Evolutionary conservation across 805 yeast genomes (phyloP).

Genomic region (Starmerella apis): DNA sequence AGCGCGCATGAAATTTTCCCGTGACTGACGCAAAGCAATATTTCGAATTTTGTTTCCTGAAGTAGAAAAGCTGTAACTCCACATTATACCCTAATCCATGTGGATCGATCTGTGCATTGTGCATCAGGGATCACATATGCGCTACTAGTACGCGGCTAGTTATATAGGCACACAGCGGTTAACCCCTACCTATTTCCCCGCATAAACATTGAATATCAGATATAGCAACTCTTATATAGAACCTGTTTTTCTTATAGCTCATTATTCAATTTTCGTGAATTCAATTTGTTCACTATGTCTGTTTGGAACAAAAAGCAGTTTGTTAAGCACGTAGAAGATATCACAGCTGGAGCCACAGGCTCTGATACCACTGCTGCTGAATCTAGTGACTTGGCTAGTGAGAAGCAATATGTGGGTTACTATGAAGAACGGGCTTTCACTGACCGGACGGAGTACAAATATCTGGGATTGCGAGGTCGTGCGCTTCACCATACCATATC

Average conservation of each 20-base stretch:
- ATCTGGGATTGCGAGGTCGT: slow-evolving; percentile 13
- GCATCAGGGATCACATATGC: too few species aligned
- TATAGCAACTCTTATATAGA: not conserved
- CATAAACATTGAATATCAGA: not conserved
- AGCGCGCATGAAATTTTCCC: too few species aligned
- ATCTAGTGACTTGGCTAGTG: not conserved
- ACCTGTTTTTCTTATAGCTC: not conserved
- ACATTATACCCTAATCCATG: not conserved
- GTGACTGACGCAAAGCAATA: not conserved
- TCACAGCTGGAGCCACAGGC: not conserved
- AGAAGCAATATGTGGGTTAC: not conserved
- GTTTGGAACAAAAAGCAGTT: not conserved
- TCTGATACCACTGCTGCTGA: not conserved
- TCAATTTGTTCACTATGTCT: not conserved
- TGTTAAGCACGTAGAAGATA: not conserved
- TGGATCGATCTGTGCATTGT: not conserved
- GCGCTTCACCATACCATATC: slow-evolving; percentile 34
- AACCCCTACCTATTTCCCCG: slow-evolving; percentile 1
- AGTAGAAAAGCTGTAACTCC: not conserved
- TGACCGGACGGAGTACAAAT: slow-evolving; percentile 5
- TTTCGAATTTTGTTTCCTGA: not conserved
- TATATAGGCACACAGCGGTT: not conserved
- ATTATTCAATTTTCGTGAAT: not conserved
- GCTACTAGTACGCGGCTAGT: not conserved
- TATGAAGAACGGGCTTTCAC: not conserved